These are phyloP conservation scores for Tricholoma furcatifolium DNA, from an alignment of 768 basidiomycete genomes.

Conservation along the genomic window DNA sequence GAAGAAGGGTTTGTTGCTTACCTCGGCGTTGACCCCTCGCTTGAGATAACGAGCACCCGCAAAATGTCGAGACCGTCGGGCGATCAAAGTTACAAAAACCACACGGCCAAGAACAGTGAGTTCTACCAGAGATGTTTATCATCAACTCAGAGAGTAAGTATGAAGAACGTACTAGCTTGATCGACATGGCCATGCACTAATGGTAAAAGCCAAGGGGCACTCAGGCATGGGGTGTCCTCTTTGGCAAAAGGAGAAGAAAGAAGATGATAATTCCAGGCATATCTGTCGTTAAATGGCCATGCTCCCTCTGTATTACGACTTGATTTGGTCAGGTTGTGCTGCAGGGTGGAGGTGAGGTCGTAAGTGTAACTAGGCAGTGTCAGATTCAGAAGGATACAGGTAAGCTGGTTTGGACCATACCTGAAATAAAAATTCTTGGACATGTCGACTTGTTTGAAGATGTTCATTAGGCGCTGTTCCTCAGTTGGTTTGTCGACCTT, in stretches of 20 bases:
- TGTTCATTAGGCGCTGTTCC: constrained; percentile 83
- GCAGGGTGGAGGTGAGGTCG: constrained; percentile 93
- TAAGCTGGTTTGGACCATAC: constrained; percentile 34
- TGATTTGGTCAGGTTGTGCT: constrained; percentile 79
- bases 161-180: constrained; percentile 82
- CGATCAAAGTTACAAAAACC: constrained; percentile 93
- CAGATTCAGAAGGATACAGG: neutral
- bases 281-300: constrained; percentile 82
- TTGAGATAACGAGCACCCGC: constrained; percentile 95
- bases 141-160: neutral
- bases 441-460: constrained; percentile 96
- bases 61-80: constrained; percentile 89
- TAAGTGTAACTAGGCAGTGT: constrained; percentile 76
- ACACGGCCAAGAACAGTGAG: constrained; percentile 87
- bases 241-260: constrained; percentile 65
- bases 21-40: constrained; percentile 92
- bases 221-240: constrained; percentile 36
- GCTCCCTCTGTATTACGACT: constrained; percentile 39
- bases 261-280: constrained; percentile 94
- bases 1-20: constrained; percentile 24
- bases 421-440: constrained; percentile 99
- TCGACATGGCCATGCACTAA: constrained; percentile 96
- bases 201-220: constrained; percentile 84
- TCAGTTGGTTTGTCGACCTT: constrained; percentile 87
- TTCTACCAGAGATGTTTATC: constrained; percentile 46